A percentile compares a stretch with the other conserved stretches of the same genome.
Evolutionary conservation across 2,329 filamentous ascomycete species (phyloP).

Genomic region (Thelonectria olida): DNA sequence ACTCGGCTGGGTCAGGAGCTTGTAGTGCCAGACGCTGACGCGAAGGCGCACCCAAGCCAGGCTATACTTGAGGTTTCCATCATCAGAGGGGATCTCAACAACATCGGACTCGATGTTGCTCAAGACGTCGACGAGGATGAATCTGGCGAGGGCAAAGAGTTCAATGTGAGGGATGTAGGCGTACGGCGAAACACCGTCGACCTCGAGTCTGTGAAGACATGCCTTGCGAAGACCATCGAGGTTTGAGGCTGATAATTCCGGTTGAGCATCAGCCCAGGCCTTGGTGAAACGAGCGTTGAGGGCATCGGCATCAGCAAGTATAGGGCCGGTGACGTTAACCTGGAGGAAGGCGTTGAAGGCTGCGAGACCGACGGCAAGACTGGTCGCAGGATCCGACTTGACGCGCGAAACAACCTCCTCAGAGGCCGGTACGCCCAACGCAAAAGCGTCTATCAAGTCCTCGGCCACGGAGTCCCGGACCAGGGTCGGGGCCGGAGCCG

Average conservation of each 20-base stretch:
- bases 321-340: constrained; percentile 86
- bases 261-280: constrained; percentile 43
- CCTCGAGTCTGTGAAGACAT: constrained; percentile 74
- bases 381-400: constrained; percentile 19
- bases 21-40: constrained; percentile 75
- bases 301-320: constrained; percentile 56
- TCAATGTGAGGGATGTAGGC: constrained; percentile 85
- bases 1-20: constrained; percentile 66
- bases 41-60: constrained; percentile 73
- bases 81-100: constrained; percentile 37
- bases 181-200: constrained; percentile 90
- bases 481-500: constrained; percentile 31
- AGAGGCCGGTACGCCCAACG: constrained; percentile 7
- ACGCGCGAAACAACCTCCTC: constrained; percentile 5
- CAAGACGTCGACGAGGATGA: constrained; percentile 51
- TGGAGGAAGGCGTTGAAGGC: constrained; percentile 82
- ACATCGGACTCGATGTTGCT: constrained; percentile 32
- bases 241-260: constrained; percentile 8
- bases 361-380: constrained; percentile 45
- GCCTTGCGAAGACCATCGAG: constrained; percentile 58
- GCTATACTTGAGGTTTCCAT: constrained; percentile 54
- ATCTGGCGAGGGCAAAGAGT: constrained; percentile 78
- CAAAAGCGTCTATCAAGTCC: constrained; percentile 32
- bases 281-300: constrained; percentile 53
- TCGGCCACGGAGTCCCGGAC: constrained; percentile 21